phyloP scores from a whole-genome alignment of 2,329 filamentous ascomycete species.

The Botrytis paeoniae region DNA sequence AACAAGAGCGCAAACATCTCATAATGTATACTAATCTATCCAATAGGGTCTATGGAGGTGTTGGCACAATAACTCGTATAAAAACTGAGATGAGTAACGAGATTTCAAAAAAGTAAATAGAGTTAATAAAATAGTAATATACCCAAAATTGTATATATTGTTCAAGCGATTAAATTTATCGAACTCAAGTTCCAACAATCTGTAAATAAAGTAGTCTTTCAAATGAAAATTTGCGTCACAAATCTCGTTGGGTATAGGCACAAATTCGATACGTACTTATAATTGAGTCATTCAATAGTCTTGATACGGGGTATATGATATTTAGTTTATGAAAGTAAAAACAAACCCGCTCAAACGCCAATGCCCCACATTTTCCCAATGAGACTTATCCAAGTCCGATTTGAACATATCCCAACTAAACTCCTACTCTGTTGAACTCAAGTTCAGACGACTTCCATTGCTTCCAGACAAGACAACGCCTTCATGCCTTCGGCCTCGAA shows the following conservation, averaged over 20 bases:
- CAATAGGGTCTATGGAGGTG: constrained; percentile 53
- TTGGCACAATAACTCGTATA: constrained; percentile 62
- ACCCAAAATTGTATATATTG: neutral
- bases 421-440: neutral
- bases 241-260: neutral
- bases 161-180: neutral
- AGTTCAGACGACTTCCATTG: constrained; percentile 13
- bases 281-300: neutral
- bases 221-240: neutral
- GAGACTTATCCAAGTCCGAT: neutral
- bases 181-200: neutral
- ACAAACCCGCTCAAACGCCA: neutral
- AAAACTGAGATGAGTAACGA: constrained; percentile 57
- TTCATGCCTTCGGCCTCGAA: constrained; percentile 82
- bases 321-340: neutral
- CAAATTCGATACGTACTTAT: neutral
- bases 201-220: neutral
- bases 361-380: neutral
- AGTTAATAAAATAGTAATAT: constrained; percentile 12
- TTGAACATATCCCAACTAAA: neutral
- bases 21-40: constrained; percentile 17
- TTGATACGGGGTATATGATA: neutral
- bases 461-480: constrained; percentile 73
- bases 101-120: constrained; percentile 43
- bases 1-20: neutral